phyloP scores from a whole-genome alignment of 176 grass and related monocot species.

The Dendrocalamus sinicus region DNA sequence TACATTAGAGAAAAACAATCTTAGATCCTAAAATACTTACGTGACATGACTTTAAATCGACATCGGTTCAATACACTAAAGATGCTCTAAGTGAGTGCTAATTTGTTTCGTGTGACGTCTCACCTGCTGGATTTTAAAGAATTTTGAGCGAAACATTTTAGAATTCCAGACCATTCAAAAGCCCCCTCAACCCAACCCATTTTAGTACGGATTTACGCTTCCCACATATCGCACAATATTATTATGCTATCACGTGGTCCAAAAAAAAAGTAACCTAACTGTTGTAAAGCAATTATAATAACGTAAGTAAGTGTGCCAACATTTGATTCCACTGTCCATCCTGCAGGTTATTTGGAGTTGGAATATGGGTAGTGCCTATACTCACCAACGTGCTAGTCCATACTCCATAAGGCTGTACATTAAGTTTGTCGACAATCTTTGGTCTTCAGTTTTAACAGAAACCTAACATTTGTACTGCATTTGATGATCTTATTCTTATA shows the following conservation, averaged over 20 bases:
- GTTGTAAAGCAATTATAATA: neutral
- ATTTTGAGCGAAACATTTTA: neutral
- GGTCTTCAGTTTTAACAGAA: neutral
- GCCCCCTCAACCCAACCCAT: neutral
- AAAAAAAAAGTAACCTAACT: neutral
- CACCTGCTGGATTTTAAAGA: conserved; percentile 22
- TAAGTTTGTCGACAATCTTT: no score
- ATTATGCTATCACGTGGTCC: neutral
- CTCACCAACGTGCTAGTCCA: no score
- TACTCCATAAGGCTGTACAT: no score
- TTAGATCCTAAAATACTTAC: no score
- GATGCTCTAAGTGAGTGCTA: neutral
- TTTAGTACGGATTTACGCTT: neutral
- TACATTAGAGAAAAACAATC: no score
- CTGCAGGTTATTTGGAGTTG: neutral
- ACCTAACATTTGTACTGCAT: neutral
- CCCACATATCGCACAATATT: neutral
- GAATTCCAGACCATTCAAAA: neutral
- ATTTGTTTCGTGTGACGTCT: conserved; percentile 48
- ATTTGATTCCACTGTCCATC: neutral
- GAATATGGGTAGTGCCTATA: neutral
- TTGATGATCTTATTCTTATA: neutral
- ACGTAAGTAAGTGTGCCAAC: no score
- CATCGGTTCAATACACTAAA: no score
- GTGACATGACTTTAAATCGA: no score